These are phyloP conservation scores for Thraustochytrium sp. DNA, from an alignment of 352 stramenopile genomes.

Conservation along the genomic window DNA sequence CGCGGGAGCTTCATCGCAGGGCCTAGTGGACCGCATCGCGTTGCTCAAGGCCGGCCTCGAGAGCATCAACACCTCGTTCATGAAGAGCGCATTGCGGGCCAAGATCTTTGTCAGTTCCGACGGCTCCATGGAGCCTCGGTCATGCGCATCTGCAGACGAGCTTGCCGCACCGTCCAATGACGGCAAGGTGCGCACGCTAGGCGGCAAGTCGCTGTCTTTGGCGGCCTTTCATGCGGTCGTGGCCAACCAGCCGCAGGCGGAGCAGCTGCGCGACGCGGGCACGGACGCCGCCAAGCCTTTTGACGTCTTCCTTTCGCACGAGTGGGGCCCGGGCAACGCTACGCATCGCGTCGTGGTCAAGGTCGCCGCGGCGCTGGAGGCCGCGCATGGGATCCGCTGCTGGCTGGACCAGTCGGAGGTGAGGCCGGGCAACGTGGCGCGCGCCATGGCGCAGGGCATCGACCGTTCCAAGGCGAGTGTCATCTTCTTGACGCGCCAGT, in stretches of 20 bases:
- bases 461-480: not conserved
- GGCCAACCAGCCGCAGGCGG: not conserved
- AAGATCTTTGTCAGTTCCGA: not conserved
- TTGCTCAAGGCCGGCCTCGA: not conserved
- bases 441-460: not conserved
- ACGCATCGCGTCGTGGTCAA: too few species aligned
- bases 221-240: not conserved
- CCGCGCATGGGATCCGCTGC: not conserved
- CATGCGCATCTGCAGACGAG: not conserved
- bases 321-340: not conserved
- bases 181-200: not conserved
- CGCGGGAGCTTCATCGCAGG: not conserved
- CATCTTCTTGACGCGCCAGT: not conserved
- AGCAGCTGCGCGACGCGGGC: not conserved
- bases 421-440: not conserved
- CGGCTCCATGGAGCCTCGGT: not conserved
- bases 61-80: not conserved
- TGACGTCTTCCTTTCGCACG: not conserved
- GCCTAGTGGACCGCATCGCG: not conserved
- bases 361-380: not conserved
- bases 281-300: not conserved
- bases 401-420: not conserved
- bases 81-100: not conserved
- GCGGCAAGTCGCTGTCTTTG: not conserved
- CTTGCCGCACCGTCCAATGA: not conserved